Evolutionary conservation across 176 grass and related monocot species (phyloP).

Genomic region (Paspalum vaginatum): DNA sequence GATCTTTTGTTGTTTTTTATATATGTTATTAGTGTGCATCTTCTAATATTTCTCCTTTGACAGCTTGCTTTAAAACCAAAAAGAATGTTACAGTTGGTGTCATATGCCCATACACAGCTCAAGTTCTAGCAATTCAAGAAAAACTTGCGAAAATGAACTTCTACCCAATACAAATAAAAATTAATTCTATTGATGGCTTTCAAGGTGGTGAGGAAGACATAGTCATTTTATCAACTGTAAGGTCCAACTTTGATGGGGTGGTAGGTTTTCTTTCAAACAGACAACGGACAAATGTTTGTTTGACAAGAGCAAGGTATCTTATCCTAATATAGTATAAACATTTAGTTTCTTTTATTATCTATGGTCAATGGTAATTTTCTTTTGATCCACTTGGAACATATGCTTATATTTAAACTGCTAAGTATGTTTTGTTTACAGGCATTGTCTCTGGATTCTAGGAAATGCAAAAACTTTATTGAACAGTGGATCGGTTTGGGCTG

Average conservation of each 20-base stretch:
- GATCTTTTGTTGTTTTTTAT: slow-evolving; percentile 1
- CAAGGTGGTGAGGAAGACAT: slow-evolving; percentile 79
- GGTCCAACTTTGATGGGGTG: slow-evolving; percentile 55
- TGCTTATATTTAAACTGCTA: slow-evolving; percentile 18
- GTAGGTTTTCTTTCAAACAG: slow-evolving; percentile 70
- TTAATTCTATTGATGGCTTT: slow-evolving; percentile 77
- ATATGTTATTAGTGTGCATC: slow-evolving; percentile 2
- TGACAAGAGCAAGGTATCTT: slow-evolving; percentile 72
- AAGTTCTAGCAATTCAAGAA: slow-evolving; percentile 61
- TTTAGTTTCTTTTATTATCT: slow-evolving; percentile 18
- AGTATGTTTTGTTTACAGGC: slow-evolving; percentile 34
- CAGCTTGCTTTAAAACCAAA: slow-evolving; percentile 49
- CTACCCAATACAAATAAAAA: slow-evolving; percentile 43
- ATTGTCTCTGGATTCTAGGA: slow-evolving; percentile 69
- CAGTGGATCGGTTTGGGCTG: slow-evolving; percentile 51
- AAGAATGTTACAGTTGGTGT: slow-evolving; percentile 65
- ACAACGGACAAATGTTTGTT: slow-evolving; percentile 62
- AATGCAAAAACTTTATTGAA: slow-evolving; percentile 48
- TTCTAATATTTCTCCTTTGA: slow-evolving; percentile 17
- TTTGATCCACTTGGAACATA: not conserved
- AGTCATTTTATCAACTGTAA: slow-evolving; percentile 72
- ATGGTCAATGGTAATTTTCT: not conserved
- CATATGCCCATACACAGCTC: slow-evolving; percentile 78
- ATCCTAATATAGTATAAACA: not conserved
- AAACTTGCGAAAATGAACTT: slow-evolving; percentile 41